phyloP scores from a whole-genome alignment of 2,329 filamentous ascomycete species.

The Onygenales sp. region DNA sequence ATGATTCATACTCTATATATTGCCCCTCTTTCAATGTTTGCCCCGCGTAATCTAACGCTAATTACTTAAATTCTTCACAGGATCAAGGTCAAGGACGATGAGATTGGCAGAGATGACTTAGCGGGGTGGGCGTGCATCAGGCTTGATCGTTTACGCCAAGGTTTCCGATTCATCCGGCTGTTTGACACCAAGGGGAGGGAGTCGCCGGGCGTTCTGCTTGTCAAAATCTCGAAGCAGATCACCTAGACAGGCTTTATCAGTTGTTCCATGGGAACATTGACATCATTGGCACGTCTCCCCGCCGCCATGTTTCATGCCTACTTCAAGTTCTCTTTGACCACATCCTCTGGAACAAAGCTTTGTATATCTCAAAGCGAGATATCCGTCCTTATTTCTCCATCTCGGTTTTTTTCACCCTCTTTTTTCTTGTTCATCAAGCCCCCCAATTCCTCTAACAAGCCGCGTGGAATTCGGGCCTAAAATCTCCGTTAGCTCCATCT shows the following conservation, averaged over 20 bases:
- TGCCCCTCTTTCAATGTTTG: no score
- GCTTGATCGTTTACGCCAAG: conserved; percentile 66
- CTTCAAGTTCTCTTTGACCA: no score
- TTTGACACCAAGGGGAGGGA: conserved; percentile 58
- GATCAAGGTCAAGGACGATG: conserved; percentile 82
- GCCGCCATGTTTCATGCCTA: background rate
- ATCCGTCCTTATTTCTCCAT: no score
- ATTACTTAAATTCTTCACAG: conserved; percentile 24
- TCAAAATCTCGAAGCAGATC: conserved; percentile 57
- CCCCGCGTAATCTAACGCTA: no score
- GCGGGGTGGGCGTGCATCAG: conserved; percentile 84
- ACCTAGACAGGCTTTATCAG: conserved; percentile 5
- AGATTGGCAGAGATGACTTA: conserved; percentile 66
- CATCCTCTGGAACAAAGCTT: no score
- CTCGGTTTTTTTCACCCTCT: no score
- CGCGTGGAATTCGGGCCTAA: no score
- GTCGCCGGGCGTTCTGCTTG: conserved; percentile 60
- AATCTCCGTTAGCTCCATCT: no score
- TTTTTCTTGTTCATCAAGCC: no score
- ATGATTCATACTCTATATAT: no score
- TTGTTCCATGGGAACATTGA: background rate
- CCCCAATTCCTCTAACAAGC: no score
- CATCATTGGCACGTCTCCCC: background rate
- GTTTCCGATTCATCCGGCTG: conserved; percentile 69
- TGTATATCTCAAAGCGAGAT: no score